Evolutionary conservation across 192 early-diverging fungal genomes (phyloP).

Genomic region (Rhizophagus clarus): DNA sequence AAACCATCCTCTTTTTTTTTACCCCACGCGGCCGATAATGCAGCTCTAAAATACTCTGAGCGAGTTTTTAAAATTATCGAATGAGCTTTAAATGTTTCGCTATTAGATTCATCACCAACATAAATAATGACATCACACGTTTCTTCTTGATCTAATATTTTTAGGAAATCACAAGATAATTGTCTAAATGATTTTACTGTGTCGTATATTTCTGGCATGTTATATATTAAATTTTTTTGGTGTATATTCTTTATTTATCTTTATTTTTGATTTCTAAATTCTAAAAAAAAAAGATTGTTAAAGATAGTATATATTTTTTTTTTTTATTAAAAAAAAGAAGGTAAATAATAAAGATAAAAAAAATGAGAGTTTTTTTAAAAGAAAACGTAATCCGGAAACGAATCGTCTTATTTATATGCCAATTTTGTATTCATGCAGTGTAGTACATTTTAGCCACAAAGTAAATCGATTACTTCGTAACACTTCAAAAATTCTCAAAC

Average conservation of each 20-base stretch:
- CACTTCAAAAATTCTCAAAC: too few species aligned
- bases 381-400: neutral
- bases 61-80: conserved; percentile 25
- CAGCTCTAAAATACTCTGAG: conserved; percentile 23
- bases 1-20: conserved; percentile 21
- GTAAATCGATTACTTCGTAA: too few species aligned
- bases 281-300: neutral
- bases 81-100: conserved; percentile 8
- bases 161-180: conserved; percentile 1
- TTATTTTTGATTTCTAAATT: neutral
- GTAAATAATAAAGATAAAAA: neutral
- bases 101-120: neutral
- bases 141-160: conserved; percentile 23
- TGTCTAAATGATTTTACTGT: conserved; percentile 17
- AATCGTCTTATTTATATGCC: neutral
- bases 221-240: neutral
- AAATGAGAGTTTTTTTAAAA: neutral
- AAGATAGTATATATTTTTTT: neutral
- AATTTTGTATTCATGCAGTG: neutral
- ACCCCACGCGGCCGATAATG: conserved; percentile 6
- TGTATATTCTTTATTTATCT: neutral
- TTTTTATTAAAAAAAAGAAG: neutral
- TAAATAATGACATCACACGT: conserved; percentile 12
- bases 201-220: conserved; percentile 12
- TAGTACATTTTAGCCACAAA: neutral